phyloP scores from a whole-genome alignment of 192 early-diverging fungal genomes.

The Linnemannia zychae region DNA sequence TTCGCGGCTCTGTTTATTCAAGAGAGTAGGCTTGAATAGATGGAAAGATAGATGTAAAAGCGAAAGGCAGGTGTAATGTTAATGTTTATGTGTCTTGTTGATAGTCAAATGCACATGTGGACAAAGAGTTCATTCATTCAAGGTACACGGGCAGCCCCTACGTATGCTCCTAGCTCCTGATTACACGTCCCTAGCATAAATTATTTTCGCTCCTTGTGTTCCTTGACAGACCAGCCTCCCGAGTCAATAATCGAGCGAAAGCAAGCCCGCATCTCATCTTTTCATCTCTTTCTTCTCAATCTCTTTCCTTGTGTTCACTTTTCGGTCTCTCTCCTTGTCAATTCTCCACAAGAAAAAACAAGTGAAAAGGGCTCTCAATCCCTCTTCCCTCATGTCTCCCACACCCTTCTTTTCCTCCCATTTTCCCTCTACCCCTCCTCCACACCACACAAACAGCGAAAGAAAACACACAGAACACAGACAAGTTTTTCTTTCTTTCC shows the following conservation, averaged over 20 bases:
- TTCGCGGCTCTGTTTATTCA: no score
- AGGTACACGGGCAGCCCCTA: no score
- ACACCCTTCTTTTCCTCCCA: background rate
- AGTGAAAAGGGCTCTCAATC: background rate
- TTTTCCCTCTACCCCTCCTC: background rate
- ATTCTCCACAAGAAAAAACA: background rate
- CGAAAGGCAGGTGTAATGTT: no score
- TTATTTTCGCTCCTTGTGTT: no score
- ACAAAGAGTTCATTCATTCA: no score
- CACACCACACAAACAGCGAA: background rate
- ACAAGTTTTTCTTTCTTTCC: background rate
- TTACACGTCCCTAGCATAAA: no score
- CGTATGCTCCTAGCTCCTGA: no score
- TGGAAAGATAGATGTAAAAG: no score
- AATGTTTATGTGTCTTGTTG: no score
- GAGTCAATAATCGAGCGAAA: background rate
- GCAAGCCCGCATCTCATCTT: background rate
- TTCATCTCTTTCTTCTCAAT: background rate
- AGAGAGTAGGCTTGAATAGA: no score
- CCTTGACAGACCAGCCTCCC: no score
- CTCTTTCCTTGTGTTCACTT: background rate
- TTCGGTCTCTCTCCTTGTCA: background rate
- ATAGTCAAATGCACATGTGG: no score
- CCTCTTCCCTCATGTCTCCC: background rate
- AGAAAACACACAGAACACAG: background rate